Evolutionary conservation across 306 rosid genomes (phyloP).

Genomic region (Pyrus betulifolia): DNA sequence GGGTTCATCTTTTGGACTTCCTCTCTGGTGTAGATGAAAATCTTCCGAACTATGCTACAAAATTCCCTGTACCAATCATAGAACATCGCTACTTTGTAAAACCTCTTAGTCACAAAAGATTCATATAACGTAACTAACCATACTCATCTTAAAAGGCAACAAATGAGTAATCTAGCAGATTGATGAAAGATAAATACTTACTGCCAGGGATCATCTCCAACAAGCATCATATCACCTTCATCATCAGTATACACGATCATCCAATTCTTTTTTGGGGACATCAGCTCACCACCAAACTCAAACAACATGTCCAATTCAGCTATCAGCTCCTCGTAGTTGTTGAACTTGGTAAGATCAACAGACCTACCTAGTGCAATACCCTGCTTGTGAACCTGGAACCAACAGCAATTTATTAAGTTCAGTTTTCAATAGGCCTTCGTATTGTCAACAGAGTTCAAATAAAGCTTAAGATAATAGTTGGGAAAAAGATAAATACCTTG

Average conservation of each 20-base stretch:
- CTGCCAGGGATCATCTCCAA: constrained; percentile 99
- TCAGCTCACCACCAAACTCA: constrained; percentile 78
- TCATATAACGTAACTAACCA: neutral
- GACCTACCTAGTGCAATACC: constrained; percentile 98
- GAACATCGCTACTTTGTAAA: neutral
- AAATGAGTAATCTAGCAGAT: neutral
- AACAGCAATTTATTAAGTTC: constrained; percentile 10
- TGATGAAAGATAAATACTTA: constrained; percentile 37
- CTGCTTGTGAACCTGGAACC: constrained; percentile 88
- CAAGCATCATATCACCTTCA: constrained; percentile 98
- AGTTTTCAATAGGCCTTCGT: neutral
- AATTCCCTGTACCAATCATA: constrained; percentile 57
- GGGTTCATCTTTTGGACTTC: constrained; percentile 97
- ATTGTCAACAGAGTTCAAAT: neutral
- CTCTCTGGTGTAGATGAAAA: constrained; percentile 76
- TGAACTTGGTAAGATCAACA: constrained; percentile 81
- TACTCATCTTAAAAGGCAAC: neutral
- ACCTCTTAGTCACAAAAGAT: neutral
- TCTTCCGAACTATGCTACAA: constrained; percentile 86
- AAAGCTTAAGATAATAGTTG: neutral
- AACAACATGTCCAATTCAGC: constrained; percentile 75
- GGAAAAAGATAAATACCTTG: constrained; percentile 35
- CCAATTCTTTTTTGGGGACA: constrained; percentile 67
- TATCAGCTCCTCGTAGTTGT: constrained; percentile 59
- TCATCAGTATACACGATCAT: constrained; percentile 77